phyloP scores from a whole-genome alignment of 2,329 filamentous ascomycete genomes.

The Hypoxylon sp. region DNA sequence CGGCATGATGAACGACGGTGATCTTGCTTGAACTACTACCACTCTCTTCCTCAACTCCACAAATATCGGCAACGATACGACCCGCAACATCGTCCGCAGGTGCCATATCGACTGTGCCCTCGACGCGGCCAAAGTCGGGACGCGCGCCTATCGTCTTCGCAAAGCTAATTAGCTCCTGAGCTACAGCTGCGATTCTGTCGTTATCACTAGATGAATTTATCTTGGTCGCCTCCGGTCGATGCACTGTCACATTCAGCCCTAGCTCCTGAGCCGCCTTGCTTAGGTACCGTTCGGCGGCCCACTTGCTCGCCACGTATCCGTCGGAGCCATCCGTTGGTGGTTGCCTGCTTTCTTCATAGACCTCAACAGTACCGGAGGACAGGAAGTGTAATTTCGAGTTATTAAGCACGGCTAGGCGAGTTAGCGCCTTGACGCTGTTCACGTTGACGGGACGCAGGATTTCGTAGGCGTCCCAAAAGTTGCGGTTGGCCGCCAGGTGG shows the following conservation, averaged over 20 bases:
- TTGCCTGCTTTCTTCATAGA: background rate
- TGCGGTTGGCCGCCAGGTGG: background rate
- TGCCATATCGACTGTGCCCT: background rate
- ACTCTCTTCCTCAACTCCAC: background rate
- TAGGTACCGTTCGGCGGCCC: background rate
- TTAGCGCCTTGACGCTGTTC: background rate
- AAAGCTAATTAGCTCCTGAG: background rate
- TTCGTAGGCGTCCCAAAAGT: background rate
- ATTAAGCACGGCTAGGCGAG: background rate
- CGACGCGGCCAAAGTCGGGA: background rate
- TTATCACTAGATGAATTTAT: background rate
- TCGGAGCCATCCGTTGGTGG: background rate
- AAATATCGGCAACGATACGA: background rate
- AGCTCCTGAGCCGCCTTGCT: background rate
- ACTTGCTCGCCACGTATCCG: background rate
- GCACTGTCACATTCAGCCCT: background rate
- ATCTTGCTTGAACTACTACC: background rate
- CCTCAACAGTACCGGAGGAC: background rate
- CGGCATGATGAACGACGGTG: background rate
- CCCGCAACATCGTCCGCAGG: background rate
- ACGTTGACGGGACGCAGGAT: background rate
- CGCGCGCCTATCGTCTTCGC: background rate
- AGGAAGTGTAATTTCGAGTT: background rate
- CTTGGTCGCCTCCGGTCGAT: background rate
- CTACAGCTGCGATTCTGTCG: background rate